Percentiles rank a stretch among this genome's conserved stretches.
phyloP scores from a whole-genome alignment of 2,329 filamentous ascomycete species.

The Verruconis gallopava region DNA sequence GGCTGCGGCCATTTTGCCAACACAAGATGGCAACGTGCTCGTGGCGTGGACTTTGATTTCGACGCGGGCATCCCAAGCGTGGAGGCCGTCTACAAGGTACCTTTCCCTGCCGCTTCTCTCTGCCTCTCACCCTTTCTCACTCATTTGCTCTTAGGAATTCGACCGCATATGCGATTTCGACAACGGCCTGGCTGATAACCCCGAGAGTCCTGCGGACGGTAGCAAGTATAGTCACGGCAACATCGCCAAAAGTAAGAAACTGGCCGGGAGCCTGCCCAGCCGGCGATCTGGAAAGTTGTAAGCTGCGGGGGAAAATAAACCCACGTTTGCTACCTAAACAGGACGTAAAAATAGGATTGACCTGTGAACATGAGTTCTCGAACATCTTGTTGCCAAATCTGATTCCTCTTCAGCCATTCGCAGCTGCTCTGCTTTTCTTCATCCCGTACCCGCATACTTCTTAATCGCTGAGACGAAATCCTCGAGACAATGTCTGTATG shows the following conservation, averaged over 20 bases:
- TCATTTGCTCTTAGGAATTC: conserved; percentile 35
- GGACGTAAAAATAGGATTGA: no score
- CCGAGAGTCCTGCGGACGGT: conserved; percentile 62
- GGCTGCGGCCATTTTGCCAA: conserved; percentile 85
- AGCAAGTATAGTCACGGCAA: conserved; percentile 73
- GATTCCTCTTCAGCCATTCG: no score
- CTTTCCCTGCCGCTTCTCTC: neutral
- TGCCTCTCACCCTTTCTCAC: neutral
- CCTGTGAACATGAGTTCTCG: no score
- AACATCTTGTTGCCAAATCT: no score
- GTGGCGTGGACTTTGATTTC: conserved; percentile 81
- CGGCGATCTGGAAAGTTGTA: no score
- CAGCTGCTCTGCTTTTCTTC: no score
- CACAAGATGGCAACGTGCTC: conserved; percentile 89
- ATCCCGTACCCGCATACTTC: no score
- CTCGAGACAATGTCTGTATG: no score
- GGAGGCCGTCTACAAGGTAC: conserved; percentile 60
- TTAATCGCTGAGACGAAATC: no score
- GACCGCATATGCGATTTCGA: conserved; percentile 74
- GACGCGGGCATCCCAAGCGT: conserved; percentile 63
- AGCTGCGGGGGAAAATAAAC: no score
- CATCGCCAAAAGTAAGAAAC: conserved; percentile 32
- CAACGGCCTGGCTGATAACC: conserved; percentile 75
- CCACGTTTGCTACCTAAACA: no score
- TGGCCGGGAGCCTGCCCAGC: neutral